These are phyloP conservation scores for Allomyces macrogynus DNA, from an alignment of 192 early-diverging fungal genomes.

Conservation along the genomic window DNA sequence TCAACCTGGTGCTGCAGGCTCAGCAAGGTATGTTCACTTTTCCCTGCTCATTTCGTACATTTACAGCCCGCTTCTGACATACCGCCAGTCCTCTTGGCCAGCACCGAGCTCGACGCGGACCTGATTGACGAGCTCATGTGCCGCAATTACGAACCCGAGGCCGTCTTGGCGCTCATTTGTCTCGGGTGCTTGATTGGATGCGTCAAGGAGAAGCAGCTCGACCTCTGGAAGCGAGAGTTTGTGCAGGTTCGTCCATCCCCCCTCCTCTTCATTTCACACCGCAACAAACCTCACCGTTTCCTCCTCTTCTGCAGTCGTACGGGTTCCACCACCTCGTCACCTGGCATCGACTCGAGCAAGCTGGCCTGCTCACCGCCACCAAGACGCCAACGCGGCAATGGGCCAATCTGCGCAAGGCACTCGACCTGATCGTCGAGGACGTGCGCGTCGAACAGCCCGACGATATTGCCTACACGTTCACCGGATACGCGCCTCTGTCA, in stretches of 20 bases:
- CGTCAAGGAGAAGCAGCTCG: neutral
- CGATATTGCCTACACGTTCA: neutral
- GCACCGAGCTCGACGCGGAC: neutral
- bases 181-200: neutral
- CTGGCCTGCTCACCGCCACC: neutral
- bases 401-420: too few species aligned
- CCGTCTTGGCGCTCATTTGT: neutral
- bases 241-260: neutral
- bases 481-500: neutral
- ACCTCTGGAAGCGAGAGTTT: neutral
- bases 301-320: neutral
- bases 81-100: too few species aligned
- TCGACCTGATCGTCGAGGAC: too few species aligned
- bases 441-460: too few species aligned
- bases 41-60: too few species aligned
- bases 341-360: neutral
- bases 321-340: neutral
- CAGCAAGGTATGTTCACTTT: too few species aligned
- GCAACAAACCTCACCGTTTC: too few species aligned
- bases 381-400: too few species aligned
- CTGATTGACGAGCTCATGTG: neutral
- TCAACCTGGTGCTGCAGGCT: too few species aligned
- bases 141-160: neutral
- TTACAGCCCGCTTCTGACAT: too few species aligned
- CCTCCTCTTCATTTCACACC: too few species aligned